Percentiles rank a stretch among this genome's conserved stretches.
Evolutionary conservation across 768 basidiomycete genomes (phyloP).

Genomic region (Hysterangium stoloniferum): DNA sequence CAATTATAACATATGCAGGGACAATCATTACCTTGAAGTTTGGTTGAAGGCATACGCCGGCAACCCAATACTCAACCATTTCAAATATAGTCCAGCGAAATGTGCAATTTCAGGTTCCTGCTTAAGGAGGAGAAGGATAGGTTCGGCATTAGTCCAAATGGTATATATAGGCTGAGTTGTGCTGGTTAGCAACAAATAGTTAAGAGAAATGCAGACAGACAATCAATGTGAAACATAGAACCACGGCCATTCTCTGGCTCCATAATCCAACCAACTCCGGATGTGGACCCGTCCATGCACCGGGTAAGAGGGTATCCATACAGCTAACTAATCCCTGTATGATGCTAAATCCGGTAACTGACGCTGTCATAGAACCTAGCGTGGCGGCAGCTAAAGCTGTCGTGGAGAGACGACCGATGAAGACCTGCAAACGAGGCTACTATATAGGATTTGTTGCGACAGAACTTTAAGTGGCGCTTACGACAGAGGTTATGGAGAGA

Average conservation of each 20-base stretch:
- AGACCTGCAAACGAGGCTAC: no score
- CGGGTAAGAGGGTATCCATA: constrained; percentile 88
- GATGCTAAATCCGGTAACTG: constrained; percentile 67
- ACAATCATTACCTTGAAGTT: constrained; percentile 37
- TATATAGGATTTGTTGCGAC: no score
- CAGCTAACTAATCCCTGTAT: constrained; percentile 76
- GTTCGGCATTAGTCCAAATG: constrained; percentile 80
- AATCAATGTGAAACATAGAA: constrained; percentile 48
- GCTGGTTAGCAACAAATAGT: constrained; percentile 2
- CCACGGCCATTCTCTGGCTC: constrained; percentile 77
- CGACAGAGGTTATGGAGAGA: constrained; percentile 72
- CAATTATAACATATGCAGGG: no score
- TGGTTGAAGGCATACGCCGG: constrained; percentile 61
- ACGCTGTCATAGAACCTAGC: constrained; percentile 40
- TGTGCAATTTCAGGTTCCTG: constrained; percentile 81
- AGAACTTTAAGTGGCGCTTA: no score
- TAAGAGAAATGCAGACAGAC: constrained; percentile 35
- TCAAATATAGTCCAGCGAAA: constrained; percentile 68
- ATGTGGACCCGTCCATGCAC: constrained; percentile 86
- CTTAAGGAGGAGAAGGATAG: constrained; percentile 61
- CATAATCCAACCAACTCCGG: constrained; percentile 84
- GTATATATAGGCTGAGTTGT: constrained; percentile 42
- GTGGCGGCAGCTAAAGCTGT: constrained; percentile 80
- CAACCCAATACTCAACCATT: constrained; percentile 68
- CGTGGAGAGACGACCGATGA: constrained; percentile 87